Conservation (phyloP, 192 early-diverging fungal genomes). For the Coemansia sp. region DNA sequence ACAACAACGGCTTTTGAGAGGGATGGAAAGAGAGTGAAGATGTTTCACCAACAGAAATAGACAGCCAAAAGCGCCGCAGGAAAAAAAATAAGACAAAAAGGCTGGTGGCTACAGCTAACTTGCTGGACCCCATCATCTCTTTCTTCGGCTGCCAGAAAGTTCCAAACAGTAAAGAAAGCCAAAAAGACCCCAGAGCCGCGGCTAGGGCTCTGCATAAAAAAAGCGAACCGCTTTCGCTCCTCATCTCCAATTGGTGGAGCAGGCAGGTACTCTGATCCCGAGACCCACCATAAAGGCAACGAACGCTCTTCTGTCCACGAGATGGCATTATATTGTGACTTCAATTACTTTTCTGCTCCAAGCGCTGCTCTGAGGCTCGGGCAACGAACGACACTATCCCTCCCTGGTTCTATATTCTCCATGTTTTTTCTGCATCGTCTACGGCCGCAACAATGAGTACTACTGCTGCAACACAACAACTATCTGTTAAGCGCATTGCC, state of each 20-base stretch:
- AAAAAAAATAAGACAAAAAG: too few species aligned
- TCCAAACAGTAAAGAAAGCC: slow-evolving; percentile 2
- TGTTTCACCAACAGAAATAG: background rate
- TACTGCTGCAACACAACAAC: background rate
- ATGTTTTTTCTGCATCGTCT: background rate
- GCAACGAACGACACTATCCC: too few species aligned
- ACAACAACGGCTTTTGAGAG: background rate
- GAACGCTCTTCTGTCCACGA: too few species aligned
- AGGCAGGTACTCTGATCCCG: background rate
- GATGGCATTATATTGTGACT: too few species aligned
- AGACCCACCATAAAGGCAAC: background rate
- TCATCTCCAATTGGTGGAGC: background rate
- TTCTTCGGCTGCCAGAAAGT: background rate
- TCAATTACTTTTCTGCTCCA: too few species aligned
- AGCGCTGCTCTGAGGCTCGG: too few species aligned
- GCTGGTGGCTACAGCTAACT: too few species aligned
- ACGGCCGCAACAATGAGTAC: slow-evolving; percentile 3
- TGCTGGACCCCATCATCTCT: too few species aligned
- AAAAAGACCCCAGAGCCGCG: background rate
- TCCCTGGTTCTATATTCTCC: too few species aligned
- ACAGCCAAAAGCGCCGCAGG: too few species aligned
- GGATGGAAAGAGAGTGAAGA: background rate
- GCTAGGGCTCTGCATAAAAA: background rate
- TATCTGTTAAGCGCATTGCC: slow-evolving; percentile 41
- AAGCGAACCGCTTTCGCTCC: background rate